Conservation (phyloP, 1,284 basidiomycete species). For the Salmacisia buchloeana region DNA sequence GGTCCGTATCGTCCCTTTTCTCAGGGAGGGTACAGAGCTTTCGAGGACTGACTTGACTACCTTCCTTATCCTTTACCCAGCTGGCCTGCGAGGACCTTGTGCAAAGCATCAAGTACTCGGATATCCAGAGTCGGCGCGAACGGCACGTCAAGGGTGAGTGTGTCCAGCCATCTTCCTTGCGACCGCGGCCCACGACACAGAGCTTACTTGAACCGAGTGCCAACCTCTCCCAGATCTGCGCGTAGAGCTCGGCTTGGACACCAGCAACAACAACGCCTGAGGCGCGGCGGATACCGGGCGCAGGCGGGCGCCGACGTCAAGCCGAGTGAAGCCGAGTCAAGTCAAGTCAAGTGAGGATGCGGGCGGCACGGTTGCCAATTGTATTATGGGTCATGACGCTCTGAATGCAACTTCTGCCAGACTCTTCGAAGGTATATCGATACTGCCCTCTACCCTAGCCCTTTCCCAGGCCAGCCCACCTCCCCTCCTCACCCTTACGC, state of each 20-base stretch:
- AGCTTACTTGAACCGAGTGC: not conserved
- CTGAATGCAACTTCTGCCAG: too few species aligned
- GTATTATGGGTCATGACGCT: too few species aligned
- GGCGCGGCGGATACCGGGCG: not conserved
- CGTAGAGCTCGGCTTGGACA: not conserved
- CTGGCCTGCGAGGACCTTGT: slow-evolving; percentile 61
- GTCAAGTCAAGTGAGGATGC: too few species aligned
- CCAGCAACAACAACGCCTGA: not conserved
- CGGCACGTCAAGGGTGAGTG: slow-evolving; percentile 51
- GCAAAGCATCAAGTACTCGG: slow-evolving; percentile 61
- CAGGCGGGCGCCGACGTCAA: not conserved
- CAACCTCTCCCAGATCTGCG: not conserved
- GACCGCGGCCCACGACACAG: not conserved
- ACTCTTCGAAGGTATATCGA: too few species aligned
- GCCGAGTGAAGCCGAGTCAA: too few species aligned
- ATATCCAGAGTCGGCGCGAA: slow-evolving; percentile 65
- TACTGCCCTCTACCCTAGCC: too few species aligned
- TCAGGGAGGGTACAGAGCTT: too few species aligned
- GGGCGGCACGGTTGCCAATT: too few species aligned
- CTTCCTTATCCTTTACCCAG: not conserved
- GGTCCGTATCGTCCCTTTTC: slow-evolving; percentile 21
- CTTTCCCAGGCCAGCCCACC: too few species aligned
- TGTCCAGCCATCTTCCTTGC: not conserved
- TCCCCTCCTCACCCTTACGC: too few species aligned
- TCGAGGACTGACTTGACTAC: not conserved